phyloP scores from a whole-genome alignment of 805 yeast species.

The Candida yuanshanica region DNA sequence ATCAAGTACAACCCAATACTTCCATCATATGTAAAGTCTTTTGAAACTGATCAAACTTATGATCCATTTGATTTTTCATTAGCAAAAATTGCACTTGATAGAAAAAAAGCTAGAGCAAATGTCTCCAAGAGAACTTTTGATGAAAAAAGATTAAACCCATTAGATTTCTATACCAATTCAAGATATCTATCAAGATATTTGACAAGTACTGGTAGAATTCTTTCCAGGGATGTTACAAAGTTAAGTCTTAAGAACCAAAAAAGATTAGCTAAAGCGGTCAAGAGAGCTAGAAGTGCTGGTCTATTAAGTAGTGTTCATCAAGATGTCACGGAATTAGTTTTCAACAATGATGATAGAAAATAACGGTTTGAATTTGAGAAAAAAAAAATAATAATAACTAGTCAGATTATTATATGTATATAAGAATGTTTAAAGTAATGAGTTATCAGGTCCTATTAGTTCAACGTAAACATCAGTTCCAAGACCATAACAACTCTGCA shows the following conservation, averaged over 20 bases:
- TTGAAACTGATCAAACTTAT: constrained; percentile 50
- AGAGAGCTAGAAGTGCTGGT: constrained; percentile 77
- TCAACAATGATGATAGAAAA: constrained; percentile 7
- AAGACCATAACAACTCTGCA: constrained; percentile 68
- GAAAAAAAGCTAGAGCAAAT: constrained; percentile 24
- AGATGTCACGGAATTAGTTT: constrained; percentile 31
- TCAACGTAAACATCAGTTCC: constrained; percentile 75
- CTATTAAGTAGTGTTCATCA: constrained; percentile 70
- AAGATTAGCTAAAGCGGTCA: constrained; percentile 62
- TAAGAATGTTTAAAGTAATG: constrained; percentile 7
- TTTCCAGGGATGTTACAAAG: constrained; percentile 50
- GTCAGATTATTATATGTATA: not conserved
- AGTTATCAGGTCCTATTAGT: constrained; percentile 27
- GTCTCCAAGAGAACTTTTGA: constrained; percentile 30
- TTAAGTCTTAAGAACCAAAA: constrained; percentile 8
- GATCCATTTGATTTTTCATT: constrained; percentile 79
- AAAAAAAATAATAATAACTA: not conserved
- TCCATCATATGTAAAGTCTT: constrained; percentile 36
- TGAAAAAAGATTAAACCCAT: constrained; percentile 55
- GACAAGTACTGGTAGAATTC: constrained; percentile 68
- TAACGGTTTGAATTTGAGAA: not conserved
- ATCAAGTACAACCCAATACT: constrained; percentile 6
- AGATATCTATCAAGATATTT: constrained; percentile 59
- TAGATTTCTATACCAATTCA: constrained; percentile 69
- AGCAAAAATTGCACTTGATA: constrained; percentile 49